These are phyloP conservation scores for Kurtzmaniella natalensis DNA, from an alignment of 1,139 yeast species.

Conservation along the genomic window DNA sequence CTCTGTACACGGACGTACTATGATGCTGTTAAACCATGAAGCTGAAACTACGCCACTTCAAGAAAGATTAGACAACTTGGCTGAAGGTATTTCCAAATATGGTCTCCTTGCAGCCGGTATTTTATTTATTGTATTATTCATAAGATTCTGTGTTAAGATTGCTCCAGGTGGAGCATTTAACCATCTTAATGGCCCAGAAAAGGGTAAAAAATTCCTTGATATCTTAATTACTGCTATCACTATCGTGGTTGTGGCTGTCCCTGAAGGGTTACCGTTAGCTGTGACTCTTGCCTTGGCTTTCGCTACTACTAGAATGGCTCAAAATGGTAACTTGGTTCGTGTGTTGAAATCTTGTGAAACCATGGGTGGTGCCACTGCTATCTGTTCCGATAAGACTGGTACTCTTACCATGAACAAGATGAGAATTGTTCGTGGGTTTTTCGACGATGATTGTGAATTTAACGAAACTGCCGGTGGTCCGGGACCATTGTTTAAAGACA, in stretches of 20 bases:
- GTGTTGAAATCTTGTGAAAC: constrained; percentile 93
- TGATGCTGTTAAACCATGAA: constrained; percentile 72
- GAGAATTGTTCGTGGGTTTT: constrained; percentile 77
- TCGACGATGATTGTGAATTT: constrained; percentile 46
- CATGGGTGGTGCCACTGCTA: constrained; percentile 97
- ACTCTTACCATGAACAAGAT: constrained; percentile 89
- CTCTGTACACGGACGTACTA: constrained; percentile 88
- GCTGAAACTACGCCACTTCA: constrained; percentile 88
- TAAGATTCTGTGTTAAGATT: constrained; percentile 68
- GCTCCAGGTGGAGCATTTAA: constrained; percentile 48
- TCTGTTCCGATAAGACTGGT: constrained; percentile 97
- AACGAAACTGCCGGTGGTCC: constrained; percentile 35
- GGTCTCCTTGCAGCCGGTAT: constrained; percentile 83
- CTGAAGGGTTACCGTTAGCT: constrained; percentile 96
- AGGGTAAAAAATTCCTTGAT: constrained; percentile 80
- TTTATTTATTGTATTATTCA: constrained; percentile 72
- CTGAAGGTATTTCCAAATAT: constrained; percentile 90
- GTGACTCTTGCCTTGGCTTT: constrained; percentile 95
- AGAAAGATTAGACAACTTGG: constrained; percentile 71
- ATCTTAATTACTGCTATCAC: constrained; percentile 90
- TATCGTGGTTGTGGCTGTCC: constrained; percentile 93
- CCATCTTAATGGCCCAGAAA: constrained; percentile 55
- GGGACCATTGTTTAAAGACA: constrained; percentile 27
- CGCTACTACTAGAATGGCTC: constrained; percentile 97
- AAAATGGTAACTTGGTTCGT: constrained; percentile 93